Base-by-base conservation (phyloP, 768 basidiomycete genomes). In the Fomitopsis serialis region DNA sequence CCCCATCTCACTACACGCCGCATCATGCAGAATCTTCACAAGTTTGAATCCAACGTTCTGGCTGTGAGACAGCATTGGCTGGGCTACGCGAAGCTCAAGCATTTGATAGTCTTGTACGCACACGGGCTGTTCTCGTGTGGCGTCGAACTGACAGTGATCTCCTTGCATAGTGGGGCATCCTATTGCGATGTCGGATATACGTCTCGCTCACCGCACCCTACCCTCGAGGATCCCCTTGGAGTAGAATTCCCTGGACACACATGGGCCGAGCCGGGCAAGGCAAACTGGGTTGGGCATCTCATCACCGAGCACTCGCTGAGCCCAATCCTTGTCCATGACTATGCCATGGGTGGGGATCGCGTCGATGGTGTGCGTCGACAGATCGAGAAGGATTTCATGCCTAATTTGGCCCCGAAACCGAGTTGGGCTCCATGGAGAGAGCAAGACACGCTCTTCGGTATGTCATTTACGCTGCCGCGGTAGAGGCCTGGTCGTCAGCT, bases 261-360 rank as follows among this genome's bases (percentile, higher is more conserved):
- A 15, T 40, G 4, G 5, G 37, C 37, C 5, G 37, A 40, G 11
- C 29, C 29, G 5, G 29, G 29, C 6, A 32, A 32, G 11, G 6
- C 29, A 11, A 32, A 32, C 29, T 32, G 29, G 37, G 37, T 40
- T 17, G 37, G 37, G 15, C 37, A 40, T 15, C 19, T 40, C 37
- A 66, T 82, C 45, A 76, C 71, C 7, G 52, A 62, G 27, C 57
- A 32, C 72, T 71, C 61, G 22, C 58, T 34, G 25, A 62, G 52
- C 37, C 12, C 29, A 21, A 25, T 44, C 25, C 68, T 85, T 0
- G 80, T 81, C 3, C 79, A 80, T 60, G 71, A 84, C 62, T 85
- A 80, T 63, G 84, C 82, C 0, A 61, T 66, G 10, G 80, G 83
- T 0, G 84, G 84, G 0, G 72, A 77, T 52, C 71, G 67, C 8